Conservation (phyloP, 345 rosid genomes). For the Hevea brasiliensis region DNA sequence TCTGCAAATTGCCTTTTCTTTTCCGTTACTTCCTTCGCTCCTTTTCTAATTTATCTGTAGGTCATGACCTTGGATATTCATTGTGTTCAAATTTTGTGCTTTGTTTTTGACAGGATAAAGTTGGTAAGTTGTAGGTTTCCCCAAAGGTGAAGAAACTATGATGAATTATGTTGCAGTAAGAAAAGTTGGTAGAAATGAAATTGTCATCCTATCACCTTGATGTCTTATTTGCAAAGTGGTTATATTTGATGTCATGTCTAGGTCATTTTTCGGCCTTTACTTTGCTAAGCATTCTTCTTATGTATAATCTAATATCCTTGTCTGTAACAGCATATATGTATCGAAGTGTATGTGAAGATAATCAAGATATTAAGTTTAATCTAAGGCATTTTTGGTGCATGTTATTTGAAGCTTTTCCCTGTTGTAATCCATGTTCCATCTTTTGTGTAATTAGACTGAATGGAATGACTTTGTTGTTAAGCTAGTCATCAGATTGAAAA, state of each 20-base stretch:
- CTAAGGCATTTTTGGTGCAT: background rate
- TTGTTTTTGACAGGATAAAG: constrained; percentile 78
- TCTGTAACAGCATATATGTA: too few relatives aligned
- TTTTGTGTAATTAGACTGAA: too few relatives aligned
- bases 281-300: too few relatives aligned
- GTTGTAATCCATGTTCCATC: background rate
- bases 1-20: background rate
- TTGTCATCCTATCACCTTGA: background rate
- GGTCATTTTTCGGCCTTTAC: too few relatives aligned
- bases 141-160: constrained; percentile 35
- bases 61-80: constrained; percentile 8
- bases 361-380: background rate
- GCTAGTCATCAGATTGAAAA: too few relatives aligned
- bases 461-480: too few relatives aligned
- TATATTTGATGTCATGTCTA: background rate
- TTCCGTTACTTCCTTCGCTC: background rate
- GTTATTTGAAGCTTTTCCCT: background rate
- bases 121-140: constrained; percentile 67
- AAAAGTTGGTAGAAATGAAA: constrained; percentile 26
- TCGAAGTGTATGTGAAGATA: too few relatives aligned
- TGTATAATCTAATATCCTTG: too few relatives aligned
- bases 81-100: constrained; percentile 15
- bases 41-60: background rate
- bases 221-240: background rate
- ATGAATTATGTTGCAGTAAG: constrained; percentile 25